These are phyloP conservation scores for Candolleomyces aberdarensis DNA, from an alignment of 768 basidiomycete genomes.

Conservation along the genomic window DNA sequence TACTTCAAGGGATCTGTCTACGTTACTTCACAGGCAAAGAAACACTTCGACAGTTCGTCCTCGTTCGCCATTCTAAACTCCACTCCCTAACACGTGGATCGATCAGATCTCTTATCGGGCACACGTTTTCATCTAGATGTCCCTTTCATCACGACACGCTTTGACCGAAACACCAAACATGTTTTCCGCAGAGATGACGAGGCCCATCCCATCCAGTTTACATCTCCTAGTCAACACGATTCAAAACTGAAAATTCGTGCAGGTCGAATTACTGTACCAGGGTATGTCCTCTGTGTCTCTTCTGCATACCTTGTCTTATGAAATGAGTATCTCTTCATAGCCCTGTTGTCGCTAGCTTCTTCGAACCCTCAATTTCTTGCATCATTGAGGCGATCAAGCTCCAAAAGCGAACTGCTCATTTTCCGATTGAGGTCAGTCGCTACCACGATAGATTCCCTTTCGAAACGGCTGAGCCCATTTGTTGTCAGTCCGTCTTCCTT, in stretches of 20 bases:
- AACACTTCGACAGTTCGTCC: conserved; percentile 29
- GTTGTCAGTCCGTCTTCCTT: conserved; percentile 38
- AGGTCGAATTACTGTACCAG: conserved; percentile 40
- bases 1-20: conserved; percentile 45
- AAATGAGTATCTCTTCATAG: neutral
- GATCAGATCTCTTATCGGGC: conserved; percentile 31
- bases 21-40: conserved; percentile 36
- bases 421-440: neutral
- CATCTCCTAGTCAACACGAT: conserved; percentile 36
- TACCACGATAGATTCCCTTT: neutral
- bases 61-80: neutral
- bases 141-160: conserved; percentile 31
- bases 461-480: neutral
- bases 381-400: conserved; percentile 18
- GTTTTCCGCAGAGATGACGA: conserved; percentile 33
- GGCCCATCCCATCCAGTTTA: conserved; percentile 41
- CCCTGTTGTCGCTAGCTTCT: conserved; percentile 21
- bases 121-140: conserved; percentile 37
- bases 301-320: no score
- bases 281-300: conserved; percentile 15
- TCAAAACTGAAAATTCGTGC: conserved; percentile 30
- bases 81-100: neutral
- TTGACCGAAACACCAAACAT: conserved; percentile 43
- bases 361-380: conserved; percentile 23
- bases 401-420: conserved; percentile 10